Evolutionary conservation across 192 early-diverging fungal genomes (phyloP).

Genomic region (Entomortierella chlamydospora): DNA sequence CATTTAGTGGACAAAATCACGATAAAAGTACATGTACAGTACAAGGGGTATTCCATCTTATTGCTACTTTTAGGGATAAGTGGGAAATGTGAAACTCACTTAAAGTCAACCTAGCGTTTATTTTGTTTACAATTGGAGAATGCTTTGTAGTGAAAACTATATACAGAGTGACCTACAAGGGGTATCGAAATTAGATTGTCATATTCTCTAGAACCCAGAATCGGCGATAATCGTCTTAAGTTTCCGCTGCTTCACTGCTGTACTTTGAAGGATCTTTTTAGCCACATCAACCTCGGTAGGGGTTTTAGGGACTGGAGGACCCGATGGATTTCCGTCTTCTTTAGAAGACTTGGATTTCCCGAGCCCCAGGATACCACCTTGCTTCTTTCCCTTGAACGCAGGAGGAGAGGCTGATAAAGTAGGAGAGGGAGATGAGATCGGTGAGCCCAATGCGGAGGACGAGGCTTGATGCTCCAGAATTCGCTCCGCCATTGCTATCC

Average conservation of each 20-base stretch:
- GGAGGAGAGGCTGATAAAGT: not conserved
- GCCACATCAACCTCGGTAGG: constrained; percentile 35
- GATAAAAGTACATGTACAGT: too few relatives aligned
- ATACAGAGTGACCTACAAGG: not conserved
- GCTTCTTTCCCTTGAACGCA: constrained; percentile 17
- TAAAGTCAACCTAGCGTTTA: not conserved
- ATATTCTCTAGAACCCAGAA: constrained; percentile 34
- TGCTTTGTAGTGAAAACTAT: not conserved
- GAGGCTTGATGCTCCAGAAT: constrained; percentile 44
- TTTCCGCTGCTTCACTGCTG: constrained; percentile 43
- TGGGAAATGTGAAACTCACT: too few relatives aligned
- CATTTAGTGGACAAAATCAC: too few relatives aligned
- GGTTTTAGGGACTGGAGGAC: constrained; percentile 21
- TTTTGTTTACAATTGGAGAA: not conserved
- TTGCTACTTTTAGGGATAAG: too few relatives aligned
- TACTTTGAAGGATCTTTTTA: constrained; percentile 32
- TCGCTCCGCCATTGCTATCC: constrained; percentile 51
- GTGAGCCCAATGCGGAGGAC: not conserved
- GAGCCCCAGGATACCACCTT: constrained; percentile 25
- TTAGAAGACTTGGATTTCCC: constrained; percentile 29
- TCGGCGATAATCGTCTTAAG: constrained; percentile 41
- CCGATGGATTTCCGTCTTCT: constrained; percentile 2
- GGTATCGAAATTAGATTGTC: not conserved
- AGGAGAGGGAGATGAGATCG: constrained; percentile 9
- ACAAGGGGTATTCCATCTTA: too few relatives aligned